Base-by-base conservation (phyloP, 345 rosid species). In the Populus simonii region DNA sequence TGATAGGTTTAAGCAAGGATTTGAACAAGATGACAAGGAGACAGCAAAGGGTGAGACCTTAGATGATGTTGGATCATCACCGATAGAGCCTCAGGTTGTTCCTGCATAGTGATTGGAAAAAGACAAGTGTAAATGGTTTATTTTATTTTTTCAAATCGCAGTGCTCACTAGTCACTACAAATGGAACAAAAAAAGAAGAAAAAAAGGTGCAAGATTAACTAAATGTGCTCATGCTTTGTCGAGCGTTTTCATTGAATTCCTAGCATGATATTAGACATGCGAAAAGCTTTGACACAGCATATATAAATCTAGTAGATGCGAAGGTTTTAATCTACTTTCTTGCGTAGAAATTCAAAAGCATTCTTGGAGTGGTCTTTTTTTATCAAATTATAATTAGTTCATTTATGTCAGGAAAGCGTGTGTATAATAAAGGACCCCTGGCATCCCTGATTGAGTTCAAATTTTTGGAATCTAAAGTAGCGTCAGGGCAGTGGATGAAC, bases 1-100 rank as follows among this genome's bases (percentile, higher is more conserved):
- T 39, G 96, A 96, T 80, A 80, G 89, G 83, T 96, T 90, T 62
- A 91, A 90, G 81, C 83, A 85, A 74, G 97, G 98, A 49, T 93
- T 93, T 70, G 77, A 88, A 82, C 87, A 85, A 35, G 88, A 86
- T 59, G 89, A 69, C 1, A 75, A 51, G 72, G 77, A 76, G 80
- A 17, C 82, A 22, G 70, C 88, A 2, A 83, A 74, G 74, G 79
- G 72, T 67, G 82, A 65, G 71, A 82, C 80, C n/a, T 77, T 70
- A 38, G 93, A 85, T 12, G 92, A 91, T 74, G 89, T 89, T 36
- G 86, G 86, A 12, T 82, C 92, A 16, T 71, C 93, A 22, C 88
- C 82, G 6, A 83, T 91, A 25, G 92, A 88, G 43, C 96, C 93
- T 2, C 90, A 87, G 84, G 91, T 89, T 29, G 91, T 88, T 74